Evolutionary conservation across 2,329 filamentous ascomycete genomes (phyloP), one percentile per base, ranked within the genome.

Genomic region (Mariannaea sp.): DNA sequence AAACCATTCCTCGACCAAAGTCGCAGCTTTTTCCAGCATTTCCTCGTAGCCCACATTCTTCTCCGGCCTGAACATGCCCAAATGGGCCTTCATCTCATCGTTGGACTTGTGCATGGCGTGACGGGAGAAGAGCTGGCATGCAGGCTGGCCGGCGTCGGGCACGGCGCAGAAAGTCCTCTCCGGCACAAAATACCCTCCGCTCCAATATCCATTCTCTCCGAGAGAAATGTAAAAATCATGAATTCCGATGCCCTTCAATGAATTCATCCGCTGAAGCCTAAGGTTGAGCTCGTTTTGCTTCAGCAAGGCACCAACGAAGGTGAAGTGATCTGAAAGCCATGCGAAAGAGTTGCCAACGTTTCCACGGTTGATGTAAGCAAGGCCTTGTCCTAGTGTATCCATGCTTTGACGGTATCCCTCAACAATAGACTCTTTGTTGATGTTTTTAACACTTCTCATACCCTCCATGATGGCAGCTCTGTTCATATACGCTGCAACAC

Each of bases 151-250:
- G 17, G 77, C 76, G 13, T 77, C 73, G 0, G 86, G 87, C 19
- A 92, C 73, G 4, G 88, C 87, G 67, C 89, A 93, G 65, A 96
- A 96, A 0, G 90, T 96, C 33, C 92, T 77, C 61, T 92, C 84
- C 0, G 81, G 81, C 0, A 83, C 80, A 67, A 77, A 86, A 72
- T 76, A 84, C 0, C 81, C 81, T 2, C 81, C 81, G 22, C 75
- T 80, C 81, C 81, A 84, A 64, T 81, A 78, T 2, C 87, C 85
- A 50, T 88, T 88, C 65, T 86, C 82, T 0, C 90, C 90, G 6
- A 96, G 79, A 0, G 84, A 87, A 1, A 84, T 89, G 70, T 92
- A 94, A 53, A 92, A 83, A 65, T 93, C 88, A 14, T 83, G 81
- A 60, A 91, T 85, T 0, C 87, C 87, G 1, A 95, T 77, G 0